Conservation (phyloP, 306 rosid species). For the Quercus parvula region DNA sequence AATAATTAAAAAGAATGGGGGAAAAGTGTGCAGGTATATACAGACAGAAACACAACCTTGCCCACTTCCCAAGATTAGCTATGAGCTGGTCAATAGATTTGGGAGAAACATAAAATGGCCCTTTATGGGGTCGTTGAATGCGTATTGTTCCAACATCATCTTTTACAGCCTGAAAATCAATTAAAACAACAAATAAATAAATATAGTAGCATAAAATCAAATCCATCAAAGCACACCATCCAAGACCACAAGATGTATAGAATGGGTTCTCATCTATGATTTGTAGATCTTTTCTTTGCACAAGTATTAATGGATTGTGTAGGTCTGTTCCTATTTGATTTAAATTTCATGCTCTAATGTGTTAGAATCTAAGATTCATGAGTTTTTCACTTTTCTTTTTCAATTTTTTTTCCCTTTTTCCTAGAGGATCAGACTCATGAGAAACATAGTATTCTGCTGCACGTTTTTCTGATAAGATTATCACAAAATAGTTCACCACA, state of each 20-base stretch:
- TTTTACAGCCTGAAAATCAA: slow-evolving; percentile 66
- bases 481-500: background rate
- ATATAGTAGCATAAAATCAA: background rate
- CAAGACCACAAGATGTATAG: background rate
- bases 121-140: slow-evolving; percentile 89
- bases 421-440: background rate
- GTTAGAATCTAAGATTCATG: background rate
- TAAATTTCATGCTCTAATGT: background rate
- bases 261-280: background rate
- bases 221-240: background rate
- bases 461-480: background rate
- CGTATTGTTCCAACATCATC: slow-evolving; percentile 87
- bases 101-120: slow-evolving; percentile 92
- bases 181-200: slow-evolving; percentile 12
- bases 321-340: background rate
- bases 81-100: slow-evolving; percentile 90
- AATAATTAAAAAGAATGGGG: slow-evolving; percentile 2
- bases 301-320: background rate
- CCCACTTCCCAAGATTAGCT: slow-evolving; percentile 93
- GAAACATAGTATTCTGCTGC: background rate
- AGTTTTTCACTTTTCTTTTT: background rate
- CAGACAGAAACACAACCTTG: slow-evolving; percentile 56
- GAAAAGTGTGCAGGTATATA: slow-evolving; percentile 1
- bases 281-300: background rate
- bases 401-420: background rate